A percentile compares a stretch with the other conserved stretches of the same genome.
Conservation (phyloP, 1,284 basidiomycete genomes). For the Ustilago lituana region DNA sequence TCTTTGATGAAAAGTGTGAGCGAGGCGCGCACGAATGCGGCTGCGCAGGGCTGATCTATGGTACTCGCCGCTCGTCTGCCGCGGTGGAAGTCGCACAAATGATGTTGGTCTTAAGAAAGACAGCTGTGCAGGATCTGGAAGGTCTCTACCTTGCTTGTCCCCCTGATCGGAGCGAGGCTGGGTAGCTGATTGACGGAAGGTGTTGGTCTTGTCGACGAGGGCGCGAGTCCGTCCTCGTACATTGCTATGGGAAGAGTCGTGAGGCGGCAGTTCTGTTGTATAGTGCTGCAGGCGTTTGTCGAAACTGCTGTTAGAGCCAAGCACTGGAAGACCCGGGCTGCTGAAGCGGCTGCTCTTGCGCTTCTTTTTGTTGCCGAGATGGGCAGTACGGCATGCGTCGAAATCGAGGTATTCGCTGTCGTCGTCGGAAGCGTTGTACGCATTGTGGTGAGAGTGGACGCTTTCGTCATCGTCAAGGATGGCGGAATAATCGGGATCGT, state of each 20-base stretch:
- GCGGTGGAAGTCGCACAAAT: slow-evolving; percentile 12
- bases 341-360: slow-evolving; percentile 48
- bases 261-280: neutral
- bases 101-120: neutral
- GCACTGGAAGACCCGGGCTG: neutral
- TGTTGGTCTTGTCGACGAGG: slow-evolving; percentile 23
- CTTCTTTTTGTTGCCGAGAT: slow-evolving; percentile 56
- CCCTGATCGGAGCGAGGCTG: neutral
- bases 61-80: slow-evolving; percentile 20
- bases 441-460: slow-evolving; percentile 11
- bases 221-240: no score
- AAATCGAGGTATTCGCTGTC: slow-evolving; percentile 34
- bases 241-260: neutral
- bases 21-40: slow-evolving; percentile 26
- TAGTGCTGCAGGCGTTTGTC: slow-evolving; percentile 1
- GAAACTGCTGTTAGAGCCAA: neutral
- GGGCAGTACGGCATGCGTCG: slow-evolving; percentile 33
- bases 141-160: neutral
- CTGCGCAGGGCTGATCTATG: slow-evolving; percentile 4
- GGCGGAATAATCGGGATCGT: neutral
- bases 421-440: slow-evolving; percentile 20
- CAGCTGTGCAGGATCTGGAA: neutral
- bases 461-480: slow-evolving; percentile 17
- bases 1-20: slow-evolving; percentile 9
- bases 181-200: neutral